Percentiles rank a stretch among this genome's conserved stretches.
These are phyloP conservation scores for Calonectria leucothoes DNA, from an alignment of 2,329 filamentous ascomycete species.

Conservation along the genomic window DNA sequence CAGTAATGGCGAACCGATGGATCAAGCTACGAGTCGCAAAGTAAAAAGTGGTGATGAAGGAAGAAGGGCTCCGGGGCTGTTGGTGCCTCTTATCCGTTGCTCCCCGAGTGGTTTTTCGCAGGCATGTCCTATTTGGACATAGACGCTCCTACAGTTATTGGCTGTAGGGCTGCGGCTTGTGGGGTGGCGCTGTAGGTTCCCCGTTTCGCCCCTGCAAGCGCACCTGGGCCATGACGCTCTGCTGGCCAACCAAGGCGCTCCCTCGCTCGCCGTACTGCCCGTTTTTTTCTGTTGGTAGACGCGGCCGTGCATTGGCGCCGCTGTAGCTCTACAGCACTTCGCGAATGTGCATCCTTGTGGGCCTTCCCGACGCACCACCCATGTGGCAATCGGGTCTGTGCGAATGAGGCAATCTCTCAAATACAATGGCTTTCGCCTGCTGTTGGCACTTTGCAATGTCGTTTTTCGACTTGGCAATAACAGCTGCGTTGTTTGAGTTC, in stretches of 20 bases:
- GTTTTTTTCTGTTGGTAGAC: background rate
- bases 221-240: background rate
- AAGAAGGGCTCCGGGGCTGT: background rate
- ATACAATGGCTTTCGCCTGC: background rate
- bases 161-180: background rate
- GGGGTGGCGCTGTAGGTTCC: background rate
- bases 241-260: background rate
- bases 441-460: background rate
- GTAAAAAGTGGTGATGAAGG: background rate
- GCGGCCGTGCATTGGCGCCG: background rate
- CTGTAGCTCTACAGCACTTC: too few relatives aligned
- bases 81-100: background rate
- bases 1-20: background rate
- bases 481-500: background rate
- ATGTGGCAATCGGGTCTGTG: background rate
- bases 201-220: background rate
- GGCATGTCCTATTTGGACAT: background rate
- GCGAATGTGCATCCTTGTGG: background rate
- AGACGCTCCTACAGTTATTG: background rate
- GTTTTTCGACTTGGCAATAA: background rate
- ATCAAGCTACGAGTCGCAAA: background rate
- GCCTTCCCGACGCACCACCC: background rate
- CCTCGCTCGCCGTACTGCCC: background rate
- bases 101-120: background rate
- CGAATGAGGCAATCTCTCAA: background rate